Conservation (phyloP, 2,329 filamentous ascomycete genomes). For the Colletotrichum filicis region DNA sequence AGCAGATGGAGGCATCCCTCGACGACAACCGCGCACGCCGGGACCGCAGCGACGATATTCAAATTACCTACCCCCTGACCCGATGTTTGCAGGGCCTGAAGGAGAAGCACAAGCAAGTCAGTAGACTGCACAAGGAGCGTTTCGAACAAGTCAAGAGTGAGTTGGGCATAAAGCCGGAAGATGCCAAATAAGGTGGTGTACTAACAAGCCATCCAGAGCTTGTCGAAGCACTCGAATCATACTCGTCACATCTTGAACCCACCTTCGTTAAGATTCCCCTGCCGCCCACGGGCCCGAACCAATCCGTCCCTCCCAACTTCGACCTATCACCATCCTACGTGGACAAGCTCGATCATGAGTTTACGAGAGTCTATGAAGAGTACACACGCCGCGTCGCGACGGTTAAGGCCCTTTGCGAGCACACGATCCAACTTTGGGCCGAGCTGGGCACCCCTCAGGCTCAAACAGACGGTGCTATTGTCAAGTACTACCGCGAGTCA, state of each 20-base stretch:
- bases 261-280: constrained; percentile 88
- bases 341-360: constrained; percentile 86
- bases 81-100: constrained; percentile 83
- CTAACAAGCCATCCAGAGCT: constrained; percentile 70
- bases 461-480: constrained; percentile 87
- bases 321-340: constrained; percentile 94
- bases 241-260: constrained; percentile 93
- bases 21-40: constrained; percentile 77
- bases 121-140: constrained; percentile 86
- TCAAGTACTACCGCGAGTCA: constrained; percentile 88
- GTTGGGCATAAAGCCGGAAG: constrained; percentile 43
- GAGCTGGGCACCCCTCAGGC: constrained; percentile 94
- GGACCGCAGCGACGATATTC: constrained; percentile 73
- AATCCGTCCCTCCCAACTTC: constrained; percentile 83
- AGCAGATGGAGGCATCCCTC: constrained; percentile 92
- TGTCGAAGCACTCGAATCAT: constrained; percentile 92
- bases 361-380: constrained; percentile 95
- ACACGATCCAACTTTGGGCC: constrained; percentile 94
- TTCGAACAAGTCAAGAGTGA: constrained; percentile 95
- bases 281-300: constrained; percentile 82
- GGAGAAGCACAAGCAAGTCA: constrained; percentile 85
- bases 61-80: constrained; percentile 84
- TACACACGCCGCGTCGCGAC: constrained; percentile 84
- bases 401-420: constrained; percentile 80
- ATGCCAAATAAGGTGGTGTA: background rate